Evolutionary conservation across 2,329 filamentous ascomycete genomes (phyloP).

Genomic region (Sclerotinia minor): DNA sequence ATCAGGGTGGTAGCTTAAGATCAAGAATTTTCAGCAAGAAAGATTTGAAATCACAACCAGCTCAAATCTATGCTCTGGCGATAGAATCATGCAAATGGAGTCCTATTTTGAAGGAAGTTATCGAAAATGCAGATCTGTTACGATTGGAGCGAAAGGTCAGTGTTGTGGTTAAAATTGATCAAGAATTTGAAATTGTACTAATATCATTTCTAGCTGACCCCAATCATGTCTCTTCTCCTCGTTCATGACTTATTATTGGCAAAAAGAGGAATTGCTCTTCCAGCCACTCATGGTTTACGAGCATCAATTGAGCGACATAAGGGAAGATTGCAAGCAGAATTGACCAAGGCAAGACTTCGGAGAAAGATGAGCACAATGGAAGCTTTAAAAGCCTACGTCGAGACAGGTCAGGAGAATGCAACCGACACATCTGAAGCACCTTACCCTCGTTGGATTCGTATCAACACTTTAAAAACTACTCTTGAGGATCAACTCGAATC

Average conservation of each 20-base stretch:
- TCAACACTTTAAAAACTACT: constrained; percentile 76
- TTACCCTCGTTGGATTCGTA: constrained; percentile 87
- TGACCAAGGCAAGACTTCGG: constrained; percentile 75
- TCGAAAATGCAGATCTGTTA: constrained; percentile 76
- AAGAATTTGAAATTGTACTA: constrained; percentile 9
- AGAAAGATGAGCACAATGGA: constrained; percentile 69
- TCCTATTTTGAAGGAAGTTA: constrained; percentile 78
- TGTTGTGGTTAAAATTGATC: background rate
- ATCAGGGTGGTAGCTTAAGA: constrained; percentile 81
- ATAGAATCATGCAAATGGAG: constrained; percentile 92
- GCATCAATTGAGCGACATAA: constrained; percentile 78
- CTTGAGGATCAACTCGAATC: constrained; percentile 70
- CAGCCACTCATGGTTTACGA: constrained; percentile 74
- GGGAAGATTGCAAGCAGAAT: constrained; percentile 74
- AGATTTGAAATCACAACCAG: constrained; percentile 71
- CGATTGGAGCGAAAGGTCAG: constrained; percentile 79
- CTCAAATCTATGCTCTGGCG: constrained; percentile 84
- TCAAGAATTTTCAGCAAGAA: constrained; percentile 78
- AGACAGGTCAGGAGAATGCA: constrained; percentile 51
- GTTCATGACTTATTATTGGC: constrained; percentile 82
- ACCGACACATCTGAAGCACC: constrained; percentile 40
- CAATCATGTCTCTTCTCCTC: constrained; percentile 76
- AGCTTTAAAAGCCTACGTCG: constrained; percentile 60
- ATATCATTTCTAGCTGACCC: constrained; percentile 63
- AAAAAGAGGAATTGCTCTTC: constrained; percentile 79